Evolutionary conservation across 139 green algal species (phyloP).

Genomic region (Closterium sp.): DNA sequence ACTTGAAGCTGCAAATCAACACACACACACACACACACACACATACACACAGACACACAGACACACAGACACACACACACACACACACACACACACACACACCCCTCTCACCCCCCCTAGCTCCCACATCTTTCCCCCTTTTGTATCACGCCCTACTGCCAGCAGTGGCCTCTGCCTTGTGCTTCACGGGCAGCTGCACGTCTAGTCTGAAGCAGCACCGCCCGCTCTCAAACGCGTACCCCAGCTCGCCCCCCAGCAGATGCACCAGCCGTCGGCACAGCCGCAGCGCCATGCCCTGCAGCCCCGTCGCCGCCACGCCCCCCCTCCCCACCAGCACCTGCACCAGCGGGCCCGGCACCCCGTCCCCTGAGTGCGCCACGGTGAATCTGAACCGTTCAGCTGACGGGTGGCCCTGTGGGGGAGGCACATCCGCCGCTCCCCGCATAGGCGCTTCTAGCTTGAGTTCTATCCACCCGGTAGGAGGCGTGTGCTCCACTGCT

Average conservation of each 20-base stretch:
- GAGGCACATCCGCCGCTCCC: neutral
- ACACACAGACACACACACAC: no score
- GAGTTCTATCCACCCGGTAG: neutral
- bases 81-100: neutral
- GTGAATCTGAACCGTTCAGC: slow-evolving; percentile 3
- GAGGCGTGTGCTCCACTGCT: neutral
- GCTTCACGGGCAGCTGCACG: neutral
- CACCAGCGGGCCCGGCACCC: neutral
- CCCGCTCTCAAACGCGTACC: slow-evolving; percentile 3
- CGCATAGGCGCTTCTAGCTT: neutral
- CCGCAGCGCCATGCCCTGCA: slow-evolving; percentile 2
- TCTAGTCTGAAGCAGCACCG: neutral
- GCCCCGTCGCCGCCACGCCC: neutral
- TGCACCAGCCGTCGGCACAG: slow-evolving; percentile 1
- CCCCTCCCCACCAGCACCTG: slow-evolving; percentile 10
- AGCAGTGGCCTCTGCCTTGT: neutral
- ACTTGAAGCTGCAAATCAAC: no score
- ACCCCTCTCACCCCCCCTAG: no score
- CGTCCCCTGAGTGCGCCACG: neutral
- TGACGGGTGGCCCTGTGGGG: neutral
- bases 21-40: neutral
- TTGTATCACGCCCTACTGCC: neutral
- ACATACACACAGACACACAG: neutral
- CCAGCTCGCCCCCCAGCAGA: neutral
- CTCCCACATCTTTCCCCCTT: no score